Base-by-base conservation (phyloP, 2,329 filamentous ascomycete genomes). In the Lasiodiplodia theobromae region DNA sequence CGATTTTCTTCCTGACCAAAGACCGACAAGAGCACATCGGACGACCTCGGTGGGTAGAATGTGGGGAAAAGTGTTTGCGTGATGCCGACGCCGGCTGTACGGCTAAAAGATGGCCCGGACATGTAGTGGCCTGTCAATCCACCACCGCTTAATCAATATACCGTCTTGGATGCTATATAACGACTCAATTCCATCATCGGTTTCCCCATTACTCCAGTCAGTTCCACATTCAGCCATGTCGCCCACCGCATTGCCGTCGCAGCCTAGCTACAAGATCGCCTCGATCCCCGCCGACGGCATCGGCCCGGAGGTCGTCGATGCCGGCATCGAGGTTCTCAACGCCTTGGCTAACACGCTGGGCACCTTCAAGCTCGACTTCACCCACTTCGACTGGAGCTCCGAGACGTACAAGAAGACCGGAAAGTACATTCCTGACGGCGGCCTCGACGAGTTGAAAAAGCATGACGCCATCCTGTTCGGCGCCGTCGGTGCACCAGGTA, bases 391-490 rank as follows among this genome's bases (percentile, higher is more conserved):
- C 76, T 92, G 89, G 89, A 88, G 86, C 71, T 90, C 88, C 0
- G 86, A 89, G 18, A 88, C 84, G 0, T 92, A 89, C 78, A 89
- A 89, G 75, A 85, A 85, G 74, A 89, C 85, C 0, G 90, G 90
- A 1, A 84, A 86, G 71, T 92, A 90, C 73, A 89, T 90, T 10
- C 87, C 88, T 0, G 84, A 87, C 25, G 87, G 85, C 38, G 88
- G 87, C 0, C 80, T 89, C 1, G 85, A 88, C 10, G 81, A 82
- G 7, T 79, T 92, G 25, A 82, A 82, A 71, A 82, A 82, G 66
- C 88, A 89, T 71, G 87, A 92, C 74, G 89, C 89, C 2, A 89
- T 91, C 67, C 84, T 90, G 54, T 91, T 92, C 70, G 89, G 89
- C 16, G 88, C 89, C 7, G 89, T 91, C 5, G 89, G 89, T 14